These are phyloP conservation scores for Evernia prunastri DNA, from an alignment of 495 filamentous ascomycete genomes.

Conservation along the genomic window DNA sequence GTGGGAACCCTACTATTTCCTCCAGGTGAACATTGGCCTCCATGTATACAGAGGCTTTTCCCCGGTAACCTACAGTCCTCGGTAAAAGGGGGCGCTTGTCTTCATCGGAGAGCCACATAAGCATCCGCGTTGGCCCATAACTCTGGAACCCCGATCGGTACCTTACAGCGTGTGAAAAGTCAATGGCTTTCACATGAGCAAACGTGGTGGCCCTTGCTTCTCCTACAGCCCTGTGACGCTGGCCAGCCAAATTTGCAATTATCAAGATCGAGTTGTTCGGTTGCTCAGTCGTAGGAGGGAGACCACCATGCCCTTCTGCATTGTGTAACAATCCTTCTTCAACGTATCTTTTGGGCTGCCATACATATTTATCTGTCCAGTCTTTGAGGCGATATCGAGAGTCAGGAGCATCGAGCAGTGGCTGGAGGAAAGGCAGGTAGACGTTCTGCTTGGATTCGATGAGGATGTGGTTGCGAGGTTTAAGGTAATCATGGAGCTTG, in stretches of 20 bases:
- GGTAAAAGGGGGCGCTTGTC: constrained; percentile 50
- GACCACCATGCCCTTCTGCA: constrained; percentile 16
- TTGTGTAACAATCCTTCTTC: constrained; percentile 37
- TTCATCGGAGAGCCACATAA: constrained; percentile 51
- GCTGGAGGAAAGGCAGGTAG: constrained; percentile 54
- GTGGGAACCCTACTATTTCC: constrained; percentile 38
- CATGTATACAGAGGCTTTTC: constrained; percentile 46
- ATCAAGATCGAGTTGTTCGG: constrained; percentile 59
- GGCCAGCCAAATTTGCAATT: constrained; percentile 47
- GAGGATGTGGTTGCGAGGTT: constrained; percentile 74
- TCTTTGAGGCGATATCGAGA: constrained; percentile 48
- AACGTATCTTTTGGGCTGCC: constrained; percentile 44
- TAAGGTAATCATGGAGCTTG: constrained; percentile 63
- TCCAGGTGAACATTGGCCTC: constrained; percentile 49
- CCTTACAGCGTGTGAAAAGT: constrained; percentile 36
- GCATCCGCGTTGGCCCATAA: constrained; percentile 64
- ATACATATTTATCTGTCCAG: constrained; percentile 42
- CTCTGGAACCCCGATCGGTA: constrained; percentile 45
- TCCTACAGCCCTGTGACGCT: constrained; percentile 9
- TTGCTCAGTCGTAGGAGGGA: constrained; percentile 3
- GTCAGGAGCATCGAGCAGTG: constrained; percentile 50
- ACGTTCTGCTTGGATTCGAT: constrained; percentile 54
- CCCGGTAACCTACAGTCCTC: constrained; percentile 43
- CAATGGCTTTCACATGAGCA: constrained; percentile 34
- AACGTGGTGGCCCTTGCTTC: constrained; percentile 31